Evolutionary conservation across 352 stramenopile genomes (phyloP), one percentile per base, ranked within the genome.

Genomic region (Saprolegnia diclina): DNA sequence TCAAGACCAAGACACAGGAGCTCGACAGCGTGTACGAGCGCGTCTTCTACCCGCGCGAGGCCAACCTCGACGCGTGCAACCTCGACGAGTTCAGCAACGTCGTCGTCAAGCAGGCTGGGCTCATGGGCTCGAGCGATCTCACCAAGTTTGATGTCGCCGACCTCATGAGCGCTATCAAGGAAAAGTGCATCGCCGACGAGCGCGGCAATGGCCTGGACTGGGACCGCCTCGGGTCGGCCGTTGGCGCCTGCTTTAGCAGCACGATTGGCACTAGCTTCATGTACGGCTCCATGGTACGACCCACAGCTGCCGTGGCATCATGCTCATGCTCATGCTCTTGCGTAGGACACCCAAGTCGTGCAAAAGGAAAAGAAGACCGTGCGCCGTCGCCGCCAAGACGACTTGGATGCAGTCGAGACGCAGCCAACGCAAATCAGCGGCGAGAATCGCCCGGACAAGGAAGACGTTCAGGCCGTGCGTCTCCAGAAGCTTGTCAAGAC

Each of bases 81-180:
- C 75, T 93, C 44, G 85, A 93, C 66, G 85, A 93, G 63, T 80
- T 93, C 46, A 93, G 91, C 67, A 77, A 79, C 40, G 81, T 84
- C 0, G 80, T 93, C 13, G 74, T 77, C 37, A 91, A 91, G 69
- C 85, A 93, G 75, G 86, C 79, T 5, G 77, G 91, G 54, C 76
- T 82, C 0, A 71, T 93, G 35, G 79, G 83, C 18, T 77, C 85
- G 0, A 91, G 81, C 61, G 83, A 93, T 64, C 68, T 91, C 24
- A 91, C 82, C 57, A 91, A 93, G 80, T 93, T 84, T 64, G 85
- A 93, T 54, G 74, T 79, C 11, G 64, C 72, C 7, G 83, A 93
- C 37, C 72, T 93, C 9, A 90, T 93, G 64, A 78, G 77, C 18
- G 63, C 72, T 21, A 79, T 72, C 14, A 77, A 78, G 5, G 73